Conservation (phyloP, 1,139 yeast species). For the Saccharomyces hybrid region DNA sequence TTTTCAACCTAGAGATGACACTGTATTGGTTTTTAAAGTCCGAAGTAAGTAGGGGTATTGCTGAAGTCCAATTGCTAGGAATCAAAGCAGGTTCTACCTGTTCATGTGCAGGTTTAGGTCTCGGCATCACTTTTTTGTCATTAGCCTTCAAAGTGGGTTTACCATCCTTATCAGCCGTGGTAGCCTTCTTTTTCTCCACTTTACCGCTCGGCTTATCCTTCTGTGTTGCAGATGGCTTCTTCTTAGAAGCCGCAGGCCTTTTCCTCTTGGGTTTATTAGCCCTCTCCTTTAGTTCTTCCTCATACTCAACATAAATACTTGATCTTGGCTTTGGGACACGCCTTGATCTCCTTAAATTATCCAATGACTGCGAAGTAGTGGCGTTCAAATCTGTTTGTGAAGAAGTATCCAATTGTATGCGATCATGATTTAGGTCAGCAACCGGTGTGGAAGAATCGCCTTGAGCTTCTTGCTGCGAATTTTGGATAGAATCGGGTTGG, state of each 20-base stretch:
- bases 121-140: constrained; percentile 1
- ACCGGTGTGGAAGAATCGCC: not conserved
- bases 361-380: not conserved
- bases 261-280: constrained; percentile 1
- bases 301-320: not conserved
- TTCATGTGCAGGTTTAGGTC: constrained; percentile 6
- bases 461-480: not conserved
- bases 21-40: constrained; percentile 27
- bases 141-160: not conserved
- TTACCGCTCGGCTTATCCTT: not conserved
- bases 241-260: constrained; percentile 2
- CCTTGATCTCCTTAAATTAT: constrained; percentile 2
- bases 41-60: constrained; percentile 20
- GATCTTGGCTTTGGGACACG: constrained; percentile 1
- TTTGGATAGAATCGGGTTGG: not conserved
- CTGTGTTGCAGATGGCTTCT: not conserved
- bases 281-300: constrained; percentile 1
- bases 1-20: constrained; percentile 25
- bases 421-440: not conserved
- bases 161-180: constrained; percentile 1
- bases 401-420: not conserved
- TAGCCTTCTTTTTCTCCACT: not conserved
- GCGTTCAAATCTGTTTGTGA: not conserved
- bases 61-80: constrained; percentile 24
- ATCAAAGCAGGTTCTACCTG: constrained; percentile 16